Base-by-base conservation (phyloP, 352 stramenopile species). In the Phytophthora pisi region DNA sequence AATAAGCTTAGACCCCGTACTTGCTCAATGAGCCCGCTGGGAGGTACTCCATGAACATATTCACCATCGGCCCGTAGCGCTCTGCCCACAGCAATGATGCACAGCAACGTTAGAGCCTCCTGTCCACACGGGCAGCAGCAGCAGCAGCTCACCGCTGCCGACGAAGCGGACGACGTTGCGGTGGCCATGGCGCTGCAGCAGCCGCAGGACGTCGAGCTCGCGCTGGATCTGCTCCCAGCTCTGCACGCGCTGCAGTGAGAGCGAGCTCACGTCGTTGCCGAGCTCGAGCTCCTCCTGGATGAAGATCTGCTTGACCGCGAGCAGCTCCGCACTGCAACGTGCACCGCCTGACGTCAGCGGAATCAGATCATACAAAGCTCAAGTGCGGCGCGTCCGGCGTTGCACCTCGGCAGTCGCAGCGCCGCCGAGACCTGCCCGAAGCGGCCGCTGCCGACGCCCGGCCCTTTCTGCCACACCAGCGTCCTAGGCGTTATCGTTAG, bases 31-130 rank as follows among this genome's bases (percentile, higher is more conserved):
- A 95, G 0, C 93, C 92, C 3, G 81, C 78, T 0, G 90, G 80
- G 7, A 96, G 72, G 47, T 93, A 97, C 66, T 98, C 92, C 77
- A 92, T 91, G 66, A 91, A 92, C 57, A 98, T 88, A 46, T 83
- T 78, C 54, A 86, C 84, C 8, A 77, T 74, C 5, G 79, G 74
- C 1, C 83, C 83, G 23, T 81, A 75, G 34, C 73, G 61, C 52
- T 91, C 83, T 94, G 49, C 7, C 13, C 28, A 38, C 31, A 38
- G 8, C 31, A 38, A 38, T 38, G 31, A 30, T 5, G 7, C 31
- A 38, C 31, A 38, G 9, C 11, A 38, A 13, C 31, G 26, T 30
- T 13, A 13, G 31, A 38, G 31, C 31, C 31, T 38, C 11, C 31
- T 15, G 1, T 38, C 31, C 31, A 38, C 31, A 38, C 31, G 31